Conservation (phyloP, 805 yeast genomes). For the Metschnikowia gelsemii region DNA sequence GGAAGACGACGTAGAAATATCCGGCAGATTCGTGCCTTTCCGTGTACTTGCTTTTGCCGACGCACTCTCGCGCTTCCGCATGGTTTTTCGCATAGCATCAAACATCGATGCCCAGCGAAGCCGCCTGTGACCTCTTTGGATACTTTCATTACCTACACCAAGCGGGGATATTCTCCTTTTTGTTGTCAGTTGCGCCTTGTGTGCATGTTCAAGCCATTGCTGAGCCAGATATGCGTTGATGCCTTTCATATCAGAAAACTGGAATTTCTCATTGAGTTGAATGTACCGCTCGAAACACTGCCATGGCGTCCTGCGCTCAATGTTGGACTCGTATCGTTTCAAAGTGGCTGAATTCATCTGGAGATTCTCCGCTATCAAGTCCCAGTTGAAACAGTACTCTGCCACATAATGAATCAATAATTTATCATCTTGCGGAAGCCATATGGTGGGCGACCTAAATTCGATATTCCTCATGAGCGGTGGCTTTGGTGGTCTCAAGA, state of each 20-base stretch:
- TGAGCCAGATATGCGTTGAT: constrained; percentile 79
- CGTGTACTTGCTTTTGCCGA: constrained; percentile 32
- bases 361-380: constrained; percentile 78
- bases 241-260: constrained; percentile 84
- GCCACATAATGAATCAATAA: constrained; percentile 76
- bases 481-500: constrained; percentile 85
- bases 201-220: constrained; percentile 89
- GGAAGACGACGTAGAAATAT: constrained; percentile 9
- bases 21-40: constrained; percentile 16
- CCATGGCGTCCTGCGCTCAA: constrained; percentile 97
- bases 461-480: constrained; percentile 81
- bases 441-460: constrained; percentile 84
- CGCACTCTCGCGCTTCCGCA: constrained; percentile 82
- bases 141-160: constrained; percentile 90
- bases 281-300: constrained; percentile 96
- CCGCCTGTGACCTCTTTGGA: constrained; percentile 88
- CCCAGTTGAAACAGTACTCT: constrained; percentile 92
- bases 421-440: constrained; percentile 94
- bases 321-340: constrained; percentile 72
- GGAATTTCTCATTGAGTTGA: constrained; percentile 86
- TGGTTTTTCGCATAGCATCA: constrained; percentile 88
- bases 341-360: constrained; percentile 59
- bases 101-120: constrained; percentile 96
- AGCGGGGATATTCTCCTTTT: constrained; percentile 87
- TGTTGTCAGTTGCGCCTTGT: constrained; percentile 81